A percentile compares a stretch with the other conserved stretches of the same genome.
Conservation (phyloP, 345 rosid genomes). For the Anastatica hierochuntica region DNA sequence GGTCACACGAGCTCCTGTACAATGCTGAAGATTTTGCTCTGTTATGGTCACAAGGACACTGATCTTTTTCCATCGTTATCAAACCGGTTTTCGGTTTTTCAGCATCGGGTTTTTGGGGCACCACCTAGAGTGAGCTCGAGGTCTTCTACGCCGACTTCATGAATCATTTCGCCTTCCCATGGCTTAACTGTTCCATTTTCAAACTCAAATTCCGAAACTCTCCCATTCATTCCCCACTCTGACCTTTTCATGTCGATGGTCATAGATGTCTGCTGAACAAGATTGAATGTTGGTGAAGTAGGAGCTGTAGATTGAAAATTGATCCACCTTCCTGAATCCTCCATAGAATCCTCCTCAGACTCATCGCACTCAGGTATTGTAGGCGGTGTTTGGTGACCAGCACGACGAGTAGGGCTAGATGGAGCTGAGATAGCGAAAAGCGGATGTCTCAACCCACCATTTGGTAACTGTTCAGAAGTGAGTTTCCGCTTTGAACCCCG, state of each 20-base stretch:
- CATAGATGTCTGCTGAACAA: constrained; percentile 40
- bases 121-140: constrained; percentile 87
- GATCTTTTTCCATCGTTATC: neutral
- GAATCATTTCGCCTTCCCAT: constrained; percentile 97
- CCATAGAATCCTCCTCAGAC: constrained; percentile 68
- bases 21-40: constrained; percentile 15
- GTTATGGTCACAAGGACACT: constrained; percentile 12
- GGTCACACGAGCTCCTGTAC: constrained; percentile 17
- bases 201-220: constrained; percentile 75
- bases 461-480: constrained; percentile 51
- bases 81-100: neutral
- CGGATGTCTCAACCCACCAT: constrained; percentile 33
- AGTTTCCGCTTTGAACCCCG: constrained; percentile 56
- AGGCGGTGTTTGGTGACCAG: constrained; percentile 59
- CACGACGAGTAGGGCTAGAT: constrained; percentile 73
- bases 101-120: constrained; percentile 21
- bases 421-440: constrained; percentile 85
- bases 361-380: constrained; percentile 93
- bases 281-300: constrained; percentile 63
- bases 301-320: constrained; percentile 61
- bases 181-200: constrained; percentile 72
- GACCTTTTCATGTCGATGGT: constrained; percentile 27
- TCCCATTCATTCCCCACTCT: constrained; percentile 40
- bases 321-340: constrained; percentile 78
- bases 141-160: constrained; percentile 74